Conservation (phyloP, 2,329 filamentous ascomycete genomes). For the Arthrocladium fulminans region DNA sequence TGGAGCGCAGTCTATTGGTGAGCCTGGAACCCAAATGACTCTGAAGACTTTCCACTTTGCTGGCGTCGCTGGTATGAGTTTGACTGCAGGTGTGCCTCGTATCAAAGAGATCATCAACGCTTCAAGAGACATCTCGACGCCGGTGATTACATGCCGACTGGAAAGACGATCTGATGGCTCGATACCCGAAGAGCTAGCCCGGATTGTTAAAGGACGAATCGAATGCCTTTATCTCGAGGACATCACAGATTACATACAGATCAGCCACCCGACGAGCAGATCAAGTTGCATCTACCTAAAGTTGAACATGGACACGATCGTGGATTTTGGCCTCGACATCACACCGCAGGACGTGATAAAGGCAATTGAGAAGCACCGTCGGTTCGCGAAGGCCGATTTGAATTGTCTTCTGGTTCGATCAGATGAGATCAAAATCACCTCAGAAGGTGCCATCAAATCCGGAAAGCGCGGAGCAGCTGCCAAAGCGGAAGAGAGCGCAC, state of each 20-base stretch:
- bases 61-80: conserved; percentile 98
- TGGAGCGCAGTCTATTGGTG: conserved; percentile 94
- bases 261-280: conserved; percentile 54
- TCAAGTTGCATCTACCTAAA: conserved; percentile 68
- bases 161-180: conserved; percentile 21
- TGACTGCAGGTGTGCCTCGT: conserved; percentile 96
- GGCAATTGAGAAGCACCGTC: conserved; percentile 71
- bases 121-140: conserved; percentile 85
- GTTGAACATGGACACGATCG: conserved; percentile 69
- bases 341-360: conserved; percentile 61
- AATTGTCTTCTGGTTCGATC: conserved; percentile 42
- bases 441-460: conserved; percentile 45
- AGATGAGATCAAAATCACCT: conserved; percentile 62
- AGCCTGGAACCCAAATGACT: conserved; percentile 98
- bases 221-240: conserved; percentile 91
- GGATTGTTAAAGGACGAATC: conserved; percentile 83
- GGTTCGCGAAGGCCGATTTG: conserved; percentile 60
- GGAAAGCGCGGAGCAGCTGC: conserved; percentile 36
- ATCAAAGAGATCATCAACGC: conserved; percentile 99
- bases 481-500: conserved; percentile 39
- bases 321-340: conserved; percentile 74
- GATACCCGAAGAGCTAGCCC: conserved; percentile 43
- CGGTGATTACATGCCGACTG: conserved; percentile 79
- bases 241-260: conserved; percentile 69
- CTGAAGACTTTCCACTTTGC: conserved; percentile 99